Conservation (phyloP, 257 asterid species). For the Leptodermis oblonga region DNA sequence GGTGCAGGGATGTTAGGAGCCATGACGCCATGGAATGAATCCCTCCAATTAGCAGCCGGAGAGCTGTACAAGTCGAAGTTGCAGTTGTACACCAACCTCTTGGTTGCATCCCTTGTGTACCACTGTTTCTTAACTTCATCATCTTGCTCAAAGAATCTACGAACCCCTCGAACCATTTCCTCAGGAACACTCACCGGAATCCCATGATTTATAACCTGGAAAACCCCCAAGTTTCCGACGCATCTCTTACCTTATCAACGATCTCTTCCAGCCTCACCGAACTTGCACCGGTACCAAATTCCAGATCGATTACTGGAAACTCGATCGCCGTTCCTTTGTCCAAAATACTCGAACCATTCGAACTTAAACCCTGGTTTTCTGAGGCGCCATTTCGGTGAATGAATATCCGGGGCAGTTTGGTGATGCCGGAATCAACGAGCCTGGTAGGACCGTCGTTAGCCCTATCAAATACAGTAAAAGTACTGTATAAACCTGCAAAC, state of each 20-base stretch:
- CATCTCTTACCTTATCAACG: conserved; percentile 17
- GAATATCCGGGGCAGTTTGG: conserved; percentile 39
- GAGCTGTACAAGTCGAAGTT: conserved; percentile 40
- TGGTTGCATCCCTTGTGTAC: conserved; percentile 18
- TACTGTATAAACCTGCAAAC: too few species aligned
- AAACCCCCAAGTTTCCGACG: conserved; percentile 11
- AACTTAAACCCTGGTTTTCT: neutral
- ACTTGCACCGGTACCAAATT: conserved; percentile 12
- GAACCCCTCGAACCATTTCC: conserved; percentile 36
- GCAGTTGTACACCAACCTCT: conserved; percentile 33
- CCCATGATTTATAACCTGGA: conserved; percentile 26
- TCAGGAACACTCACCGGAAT: conserved; percentile 24
- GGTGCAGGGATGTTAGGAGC: conserved; percentile 34
- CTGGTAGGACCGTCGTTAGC: too few species aligned
- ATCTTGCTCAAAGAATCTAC: conserved; percentile 21
- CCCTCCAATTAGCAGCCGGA: conserved; percentile 40
- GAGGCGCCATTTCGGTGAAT: conserved; percentile 17
- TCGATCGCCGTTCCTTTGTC: neutral
- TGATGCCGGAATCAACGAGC: conserved; percentile 37
- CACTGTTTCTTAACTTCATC: conserved; percentile 8
- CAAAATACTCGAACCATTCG: too few species aligned
- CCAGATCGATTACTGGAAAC: conserved; percentile 40
- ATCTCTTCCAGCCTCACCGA: conserved; percentile 9
- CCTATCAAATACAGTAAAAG: too few species aligned
- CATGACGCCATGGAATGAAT: conserved; percentile 27